Conservation (phyloP, 176 grass and related monocot species). For the Panicum miliaceum region DNA sequence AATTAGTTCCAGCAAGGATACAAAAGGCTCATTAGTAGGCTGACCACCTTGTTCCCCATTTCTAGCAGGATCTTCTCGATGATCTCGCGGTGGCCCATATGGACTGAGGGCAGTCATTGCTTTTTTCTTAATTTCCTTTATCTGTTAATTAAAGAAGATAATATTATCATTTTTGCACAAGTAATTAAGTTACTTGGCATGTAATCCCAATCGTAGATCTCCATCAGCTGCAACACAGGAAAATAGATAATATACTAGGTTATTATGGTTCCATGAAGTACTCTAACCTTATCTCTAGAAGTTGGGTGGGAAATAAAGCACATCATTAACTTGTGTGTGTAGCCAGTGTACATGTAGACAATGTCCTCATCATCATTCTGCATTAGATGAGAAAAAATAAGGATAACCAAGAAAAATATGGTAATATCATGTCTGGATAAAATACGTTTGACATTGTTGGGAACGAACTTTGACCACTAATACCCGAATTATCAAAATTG, state of each 20-base stretch:
- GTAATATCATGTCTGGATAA: background rate
- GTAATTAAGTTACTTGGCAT: background rate
- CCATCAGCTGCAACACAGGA: background rate
- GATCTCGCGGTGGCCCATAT: constrained; percentile 53
- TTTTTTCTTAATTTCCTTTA: constrained; percentile 96
- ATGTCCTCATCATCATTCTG: constrained; percentile 98
- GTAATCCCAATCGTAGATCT: background rate
- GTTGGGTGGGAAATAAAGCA: constrained; percentile 91
- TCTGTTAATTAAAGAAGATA: constrained; percentile 59
- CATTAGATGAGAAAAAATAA: constrained; percentile 48
- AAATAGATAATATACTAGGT: constrained; percentile 16
- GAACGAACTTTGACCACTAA: constrained; percentile 16
- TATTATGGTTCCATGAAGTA: constrained; percentile 23
- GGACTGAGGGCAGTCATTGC: constrained; percentile 83
- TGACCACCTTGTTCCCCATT: constrained; percentile 52
- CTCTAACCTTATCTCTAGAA: constrained; percentile 83
- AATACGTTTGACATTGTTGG: constrained; percentile 15
- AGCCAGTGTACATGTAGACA: constrained; percentile 89
- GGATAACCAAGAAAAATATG: constrained; percentile 18
- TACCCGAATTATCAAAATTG: constrained; percentile 12
- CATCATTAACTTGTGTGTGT: constrained; percentile 97
- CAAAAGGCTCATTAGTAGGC: constrained; percentile 61
- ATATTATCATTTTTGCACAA: constrained; percentile 19
- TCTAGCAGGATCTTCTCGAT: constrained; percentile 55
- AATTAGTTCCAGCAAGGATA: constrained; percentile 89